Base-by-base conservation (phyloP, 225 moss, liverwort and hornwort species). In the Polytrichum formosum region DNA sequence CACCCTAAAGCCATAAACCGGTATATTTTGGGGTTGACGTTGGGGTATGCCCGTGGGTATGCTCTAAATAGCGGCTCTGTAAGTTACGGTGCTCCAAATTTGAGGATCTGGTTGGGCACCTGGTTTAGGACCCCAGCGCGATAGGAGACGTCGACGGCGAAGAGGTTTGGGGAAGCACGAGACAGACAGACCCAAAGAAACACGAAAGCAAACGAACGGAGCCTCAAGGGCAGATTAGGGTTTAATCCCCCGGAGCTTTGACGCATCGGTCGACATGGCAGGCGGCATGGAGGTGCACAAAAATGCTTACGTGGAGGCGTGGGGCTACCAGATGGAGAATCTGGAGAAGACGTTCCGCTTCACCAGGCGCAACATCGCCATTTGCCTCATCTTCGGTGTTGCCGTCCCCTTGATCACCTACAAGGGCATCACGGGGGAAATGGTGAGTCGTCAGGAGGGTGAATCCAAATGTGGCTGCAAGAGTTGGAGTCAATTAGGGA, bases 271-370 rank as follows among this genome's bases (percentile, higher is more conserved):
- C 20, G 70, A 66, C 64, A 97, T 97, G 96, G 96, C 85, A 75
- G 96, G 96, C 64, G 96, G 96, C 0, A 90, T 97, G 96, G 93
- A 92, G 19, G 84, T 92, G 28, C 93, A 88, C 74, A 88, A 80
- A 75, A 97, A 97, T 78, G 88, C 82, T 84, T 86, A 84, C 66
- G 81, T 97, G 58, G 96, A 97, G 73, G 91, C 92, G 26, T 97
- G 96, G 96, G 90, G 87, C 37, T 55, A 84, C 8, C 87, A 88
- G 28, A 85, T 93, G 53, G 96, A 97, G 82, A 93, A 93, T 74
- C 77, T 97, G 81, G 93, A 92, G 80, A 76, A 86, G 76, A 82
- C 78, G n/a, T 97, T 97, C 81, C 85, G 86, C 28, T 97, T 97
- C 86, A 87, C 66, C 56, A 77, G 92, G 69, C 79, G 84, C 18